Conservation (phyloP, 1,284 basidiomycete species). For the Sporisorium iseilematis-ciliati region DNA sequence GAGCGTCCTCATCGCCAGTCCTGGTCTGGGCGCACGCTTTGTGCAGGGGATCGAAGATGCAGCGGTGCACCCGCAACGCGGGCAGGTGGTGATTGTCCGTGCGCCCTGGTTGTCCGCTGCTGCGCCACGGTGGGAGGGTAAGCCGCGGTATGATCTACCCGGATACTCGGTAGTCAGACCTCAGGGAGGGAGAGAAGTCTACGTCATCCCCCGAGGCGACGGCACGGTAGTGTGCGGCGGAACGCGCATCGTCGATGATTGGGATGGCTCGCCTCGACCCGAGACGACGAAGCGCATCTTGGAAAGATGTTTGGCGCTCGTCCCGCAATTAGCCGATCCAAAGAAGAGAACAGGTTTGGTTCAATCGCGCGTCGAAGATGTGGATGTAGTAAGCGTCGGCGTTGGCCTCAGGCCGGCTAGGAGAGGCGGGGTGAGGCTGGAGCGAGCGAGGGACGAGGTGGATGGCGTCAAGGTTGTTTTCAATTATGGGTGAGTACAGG, state of each 20-base stretch:
- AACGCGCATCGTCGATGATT: slow-evolving; percentile 54
- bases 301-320: slow-evolving; percentile 35
- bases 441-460: slow-evolving; percentile 23
- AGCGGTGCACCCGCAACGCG: slow-evolving; percentile 50
- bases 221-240: slow-evolving; percentile 61
- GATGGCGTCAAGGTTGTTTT: slow-evolving; percentile 34
- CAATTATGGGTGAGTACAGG: slow-evolving; percentile 34
- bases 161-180: slow-evolving; percentile 36
- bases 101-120: slow-evolving; percentile 56
- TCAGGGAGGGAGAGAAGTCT: slow-evolving; percentile 54
- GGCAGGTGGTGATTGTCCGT: slow-evolving; percentile 57
- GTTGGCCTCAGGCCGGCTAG: slow-evolving; percentile 60
- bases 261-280: slow-evolving; percentile 25
- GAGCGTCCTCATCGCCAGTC: slow-evolving; percentile 41
- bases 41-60: slow-evolving; percentile 44
- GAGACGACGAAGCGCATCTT: slow-evolving; percentile 57
- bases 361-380: slow-evolving; percentile 30
- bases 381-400: slow-evolving; percentile 50
- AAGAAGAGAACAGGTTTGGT: slow-evolving; percentile 4
- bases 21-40: slow-evolving; percentile 53
- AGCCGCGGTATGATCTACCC: slow-evolving; percentile 16
- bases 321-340: slow-evolving; percentile 39
- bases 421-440: slow-evolving; percentile 49
- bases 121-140: not conserved
- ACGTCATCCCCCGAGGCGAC: slow-evolving; percentile 61